phyloP scores from a whole-genome alignment of 1,284 basidiomycete genomes.

The Phenoliferia sp. region DNA sequence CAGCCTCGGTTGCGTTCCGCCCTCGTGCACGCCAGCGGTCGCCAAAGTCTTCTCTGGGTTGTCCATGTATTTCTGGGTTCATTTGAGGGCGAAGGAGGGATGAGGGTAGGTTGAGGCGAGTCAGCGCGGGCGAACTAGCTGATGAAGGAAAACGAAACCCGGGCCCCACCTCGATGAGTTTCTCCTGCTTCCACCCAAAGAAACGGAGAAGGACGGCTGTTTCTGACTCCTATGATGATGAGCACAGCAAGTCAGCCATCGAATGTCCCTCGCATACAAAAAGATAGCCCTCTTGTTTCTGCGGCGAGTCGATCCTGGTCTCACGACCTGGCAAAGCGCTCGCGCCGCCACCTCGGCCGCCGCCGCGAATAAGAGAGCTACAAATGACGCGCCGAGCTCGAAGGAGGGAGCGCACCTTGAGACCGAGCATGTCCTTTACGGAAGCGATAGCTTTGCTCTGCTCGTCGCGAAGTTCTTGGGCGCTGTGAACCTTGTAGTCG shows the following conservation, averaged over 20 bases:
- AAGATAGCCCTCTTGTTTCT: not conserved
- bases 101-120: not conserved
- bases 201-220: slow-evolving; percentile 78
- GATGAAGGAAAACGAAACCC: not conserved
- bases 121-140: not conserved
- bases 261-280: not conserved
- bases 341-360: not conserved
- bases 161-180: slow-evolving; percentile 58
- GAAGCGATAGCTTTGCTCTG: slow-evolving; percentile 75
- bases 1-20: slow-evolving; percentile 32
- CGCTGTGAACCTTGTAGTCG: slow-evolving; percentile 31
- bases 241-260: not conserved
- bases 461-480: slow-evolving; percentile 59
- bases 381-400: not conserved
- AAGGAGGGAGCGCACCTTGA: slow-evolving; percentile 57
- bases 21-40: slow-evolving; percentile 59
- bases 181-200: slow-evolving; percentile 93
- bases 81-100: not conserved
- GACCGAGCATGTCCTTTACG: slow-evolving; percentile 75
- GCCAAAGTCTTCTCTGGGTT: slow-evolving; percentile 64
- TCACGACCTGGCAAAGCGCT: too few relatives aligned
- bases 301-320: not conserved
- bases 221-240: slow-evolving; percentile 45
- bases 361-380: not conserved
- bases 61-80: slow-evolving; percentile 81